Evolutionary conservation across 1,284 basidiomycete species (phyloP), one percentile per base, ranked within the genome.

Genomic region (Irpex rosettiformis): DNA sequence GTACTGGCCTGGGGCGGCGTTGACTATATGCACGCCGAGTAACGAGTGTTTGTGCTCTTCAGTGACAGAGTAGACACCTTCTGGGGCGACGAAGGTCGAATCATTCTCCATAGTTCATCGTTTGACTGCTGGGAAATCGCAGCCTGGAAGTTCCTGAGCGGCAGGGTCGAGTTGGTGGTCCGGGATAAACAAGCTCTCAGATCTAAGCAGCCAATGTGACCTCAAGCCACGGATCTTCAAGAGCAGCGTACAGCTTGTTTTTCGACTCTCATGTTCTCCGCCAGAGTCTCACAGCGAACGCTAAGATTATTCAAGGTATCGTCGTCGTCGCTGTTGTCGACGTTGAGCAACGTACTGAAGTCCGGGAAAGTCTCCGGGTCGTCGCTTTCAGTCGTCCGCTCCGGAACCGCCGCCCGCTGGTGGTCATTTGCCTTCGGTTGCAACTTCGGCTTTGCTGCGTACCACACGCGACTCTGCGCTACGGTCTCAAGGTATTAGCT

Each of bases 51-150:
- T 91, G 77, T 89, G 86, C 68, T 92, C 90, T 66, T 93, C 91
- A n/a, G 85, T 89, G 68, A 91, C 81, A 21, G 89, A 86, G 75
- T 93, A 93, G 56, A 92, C 89, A 66, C 91, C 91, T 72, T 93
- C 91, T 59, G 91, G 91, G 33, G 91, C 91, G 59, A 91, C 86
- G 73, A 93, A 92, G 21, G 88, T 88, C 58, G 81, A 80, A 57
- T 90, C 89, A 79, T 82, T 89, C 77, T 91, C 89, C 87, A 91
- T 91, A 54, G 59, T 66, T 66, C 69, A 67, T 65, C 57, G 64
- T 64, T 62, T 54, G 60, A 61, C 54, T 59, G 58, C 58, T 55
- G 52, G 58, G 54, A 24, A 54, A 60, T 54, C 54, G 29, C 25
- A 58, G 58, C 18, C 52, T 16, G 25, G 58, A 48, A 25, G 18